A percentile compares a stretch with the other conserved stretches of the same genome.
Conservation (phyloP, 305 asterid genomes). For the Vinca major region DNA sequence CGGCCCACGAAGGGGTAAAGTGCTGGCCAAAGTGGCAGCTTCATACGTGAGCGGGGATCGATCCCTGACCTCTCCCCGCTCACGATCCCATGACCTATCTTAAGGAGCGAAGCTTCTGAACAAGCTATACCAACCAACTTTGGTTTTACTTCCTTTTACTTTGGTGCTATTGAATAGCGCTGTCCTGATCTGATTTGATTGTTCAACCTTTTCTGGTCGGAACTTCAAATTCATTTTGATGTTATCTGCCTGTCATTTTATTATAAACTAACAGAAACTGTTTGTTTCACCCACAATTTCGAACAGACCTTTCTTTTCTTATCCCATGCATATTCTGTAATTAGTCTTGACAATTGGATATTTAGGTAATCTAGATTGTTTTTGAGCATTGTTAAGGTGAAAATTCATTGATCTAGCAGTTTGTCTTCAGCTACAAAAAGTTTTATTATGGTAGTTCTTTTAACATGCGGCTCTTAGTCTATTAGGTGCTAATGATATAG, state of each 20-base stretch:
- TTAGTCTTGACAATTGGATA: not conserved
- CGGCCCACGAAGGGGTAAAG: no score
- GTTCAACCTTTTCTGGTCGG: not conserved
- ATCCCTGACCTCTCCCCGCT: no score
- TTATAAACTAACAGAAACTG: not conserved
- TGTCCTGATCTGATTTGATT: not conserved
- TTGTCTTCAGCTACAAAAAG: not conserved
- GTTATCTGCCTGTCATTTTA: not conserved
- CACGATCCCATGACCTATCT: no score
- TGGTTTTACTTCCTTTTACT: no score
- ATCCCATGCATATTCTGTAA: not conserved
- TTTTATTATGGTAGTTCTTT: not conserved
- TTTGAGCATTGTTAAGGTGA: not conserved
- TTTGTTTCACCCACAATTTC: not conserved
- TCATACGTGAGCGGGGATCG: no score
- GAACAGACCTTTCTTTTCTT: not conserved
- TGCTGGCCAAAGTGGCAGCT: no score
- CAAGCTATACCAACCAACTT: no score
- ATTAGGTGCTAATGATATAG: not conserved
- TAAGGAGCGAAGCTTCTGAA: no score
- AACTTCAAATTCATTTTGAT: conserved; percentile 3
- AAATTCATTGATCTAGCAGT: conserved; percentile 2
- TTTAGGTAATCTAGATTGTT: not conserved
- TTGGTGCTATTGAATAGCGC: not conserved
- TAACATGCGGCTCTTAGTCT: not conserved